These are phyloP conservation scores for Rubia tinctorum DNA, from an alignment of 305 asterid species.

Conservation along the genomic window DNA sequence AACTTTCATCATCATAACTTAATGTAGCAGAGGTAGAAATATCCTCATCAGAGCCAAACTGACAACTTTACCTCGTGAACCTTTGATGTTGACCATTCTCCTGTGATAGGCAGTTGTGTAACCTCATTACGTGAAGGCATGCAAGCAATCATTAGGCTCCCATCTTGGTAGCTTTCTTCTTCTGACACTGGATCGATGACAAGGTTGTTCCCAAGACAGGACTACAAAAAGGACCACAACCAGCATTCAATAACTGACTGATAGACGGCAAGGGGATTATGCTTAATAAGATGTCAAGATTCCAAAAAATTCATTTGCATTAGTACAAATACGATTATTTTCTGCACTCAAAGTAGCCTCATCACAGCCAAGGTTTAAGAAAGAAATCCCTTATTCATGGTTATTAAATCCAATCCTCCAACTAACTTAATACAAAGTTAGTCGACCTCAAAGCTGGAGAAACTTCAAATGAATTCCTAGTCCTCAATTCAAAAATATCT, in stretches of 20 bases:
- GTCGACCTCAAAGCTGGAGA: neutral
- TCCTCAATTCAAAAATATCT: neutral
- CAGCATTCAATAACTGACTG: neutral
- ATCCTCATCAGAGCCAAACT: neutral
- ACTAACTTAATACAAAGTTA: neutral
- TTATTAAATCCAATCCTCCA: neutral
- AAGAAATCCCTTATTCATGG: neutral
- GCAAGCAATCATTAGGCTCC: conserved; percentile 22
- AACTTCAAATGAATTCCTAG: neutral
- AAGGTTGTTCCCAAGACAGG: conserved; percentile 29
- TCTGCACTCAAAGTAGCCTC: neutral
- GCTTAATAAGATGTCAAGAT: neutral
- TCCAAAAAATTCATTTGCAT: neutral
- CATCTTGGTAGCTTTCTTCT: conserved; percentile 30
- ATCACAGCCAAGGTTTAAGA: neutral
- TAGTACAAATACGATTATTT: neutral
- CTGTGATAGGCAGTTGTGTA: conserved; percentile 23
- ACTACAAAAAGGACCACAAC: conserved; percentile 14
- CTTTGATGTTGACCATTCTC: conserved; percentile 32
- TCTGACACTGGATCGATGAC: conserved; percentile 27
- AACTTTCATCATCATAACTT: neutral
- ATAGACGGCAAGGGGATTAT: neutral
- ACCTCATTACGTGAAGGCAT: conserved; percentile 26
- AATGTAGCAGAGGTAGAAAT: neutral
- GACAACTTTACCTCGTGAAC: conserved; percentile 21